These are phyloP conservation scores for Geranium brycei DNA, from an alignment of 345 rosid species.

Conservation along the genomic window DNA sequence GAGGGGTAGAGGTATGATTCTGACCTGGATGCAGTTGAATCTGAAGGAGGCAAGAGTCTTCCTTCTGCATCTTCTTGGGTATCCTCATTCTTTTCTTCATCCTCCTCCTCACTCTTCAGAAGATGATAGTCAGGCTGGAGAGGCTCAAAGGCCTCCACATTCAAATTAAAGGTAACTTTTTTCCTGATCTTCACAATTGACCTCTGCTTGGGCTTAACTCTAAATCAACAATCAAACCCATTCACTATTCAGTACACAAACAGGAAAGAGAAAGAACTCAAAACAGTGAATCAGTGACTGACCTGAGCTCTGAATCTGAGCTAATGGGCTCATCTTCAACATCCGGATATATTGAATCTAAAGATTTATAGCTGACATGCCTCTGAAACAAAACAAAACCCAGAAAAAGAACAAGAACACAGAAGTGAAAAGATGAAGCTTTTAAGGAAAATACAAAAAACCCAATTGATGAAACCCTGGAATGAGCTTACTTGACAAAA, in stretches of 20 bases:
- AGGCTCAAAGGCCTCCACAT: slow-evolving; percentile 69
- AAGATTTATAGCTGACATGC: slow-evolving; percentile 33
- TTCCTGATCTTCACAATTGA: slow-evolving; percentile 31
- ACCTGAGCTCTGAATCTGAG: slow-evolving; percentile 36
- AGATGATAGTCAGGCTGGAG: slow-evolving; percentile 15
- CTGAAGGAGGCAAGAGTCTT: neutral
- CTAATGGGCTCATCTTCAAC: slow-evolving; percentile 16
- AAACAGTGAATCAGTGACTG: slow-evolving; percentile 8
- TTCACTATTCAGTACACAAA: neutral
- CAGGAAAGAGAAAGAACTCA: neutral
- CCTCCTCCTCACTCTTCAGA: neutral
- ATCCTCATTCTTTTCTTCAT: neutral
- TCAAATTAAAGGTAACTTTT: slow-evolving; percentile 78
- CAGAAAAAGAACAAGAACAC: too few species aligned
- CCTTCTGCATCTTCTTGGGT: neutral
- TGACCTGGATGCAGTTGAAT: neutral
- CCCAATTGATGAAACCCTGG: neutral
- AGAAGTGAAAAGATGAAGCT: neutral
- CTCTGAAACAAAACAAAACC: slow-evolving; percentile 22
- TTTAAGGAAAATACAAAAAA: neutral
- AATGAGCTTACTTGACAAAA: slow-evolving; percentile 25
- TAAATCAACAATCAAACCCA: slow-evolving; percentile 1
- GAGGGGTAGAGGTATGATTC: slow-evolving; percentile 1
- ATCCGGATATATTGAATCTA: slow-evolving; percentile 32
- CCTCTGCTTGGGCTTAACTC: slow-evolving; percentile 21